Conservation (phyloP, 768 basidiomycete species). For the Naganishia onofrii region DNA sequence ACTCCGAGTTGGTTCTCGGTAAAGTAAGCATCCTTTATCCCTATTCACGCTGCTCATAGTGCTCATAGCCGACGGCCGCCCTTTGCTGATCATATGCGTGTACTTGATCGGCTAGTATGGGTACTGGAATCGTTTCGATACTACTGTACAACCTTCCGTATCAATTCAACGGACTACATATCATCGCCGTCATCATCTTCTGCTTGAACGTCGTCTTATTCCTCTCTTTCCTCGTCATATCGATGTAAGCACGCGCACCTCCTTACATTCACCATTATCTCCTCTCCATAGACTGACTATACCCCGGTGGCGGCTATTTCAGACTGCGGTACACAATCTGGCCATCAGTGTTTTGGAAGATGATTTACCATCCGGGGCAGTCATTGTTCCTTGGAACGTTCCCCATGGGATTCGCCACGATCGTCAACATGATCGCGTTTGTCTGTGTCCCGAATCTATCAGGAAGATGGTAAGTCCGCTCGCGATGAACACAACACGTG, state of each 20-base stretch:
- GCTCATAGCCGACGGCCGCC: too few species aligned
- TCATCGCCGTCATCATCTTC: slow-evolving; percentile 43
- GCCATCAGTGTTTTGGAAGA: slow-evolving; percentile 39
- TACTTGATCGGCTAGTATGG: too few species aligned
- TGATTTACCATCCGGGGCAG: slow-evolving; percentile 39
- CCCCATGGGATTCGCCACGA: slow-evolving; percentile 50
- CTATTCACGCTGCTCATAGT: not conserved
- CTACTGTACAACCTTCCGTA: slow-evolving; percentile 50
- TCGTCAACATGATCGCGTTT: slow-evolving; percentile 48
- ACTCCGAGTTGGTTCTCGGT: slow-evolving; percentile 31
- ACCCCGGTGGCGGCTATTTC: slow-evolving; percentile 11
- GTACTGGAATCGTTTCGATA: slow-evolving; percentile 50
- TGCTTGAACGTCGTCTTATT: slow-evolving; percentile 46
- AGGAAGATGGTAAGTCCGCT: slow-evolving; percentile 9
- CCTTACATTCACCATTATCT: not conserved
- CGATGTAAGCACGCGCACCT: slow-evolving; percentile 24
- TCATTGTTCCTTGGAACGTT: slow-evolving; percentile 47
- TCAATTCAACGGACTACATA: slow-evolving; percentile 42
- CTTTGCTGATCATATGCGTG: too few species aligned
- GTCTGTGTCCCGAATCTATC: slow-evolving; percentile 28
- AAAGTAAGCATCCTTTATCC: not conserved
- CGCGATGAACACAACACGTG: too few species aligned
- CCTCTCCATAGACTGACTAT: too few species aligned
- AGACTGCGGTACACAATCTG: slow-evolving; percentile 46
- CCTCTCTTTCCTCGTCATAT: slow-evolving; percentile 27